Percentiles rank a stretch among this genome's conserved stretches.
phyloP scores from a whole-genome alignment of 441 rosid species.

The Lagerstroemia fauriei region DNA sequence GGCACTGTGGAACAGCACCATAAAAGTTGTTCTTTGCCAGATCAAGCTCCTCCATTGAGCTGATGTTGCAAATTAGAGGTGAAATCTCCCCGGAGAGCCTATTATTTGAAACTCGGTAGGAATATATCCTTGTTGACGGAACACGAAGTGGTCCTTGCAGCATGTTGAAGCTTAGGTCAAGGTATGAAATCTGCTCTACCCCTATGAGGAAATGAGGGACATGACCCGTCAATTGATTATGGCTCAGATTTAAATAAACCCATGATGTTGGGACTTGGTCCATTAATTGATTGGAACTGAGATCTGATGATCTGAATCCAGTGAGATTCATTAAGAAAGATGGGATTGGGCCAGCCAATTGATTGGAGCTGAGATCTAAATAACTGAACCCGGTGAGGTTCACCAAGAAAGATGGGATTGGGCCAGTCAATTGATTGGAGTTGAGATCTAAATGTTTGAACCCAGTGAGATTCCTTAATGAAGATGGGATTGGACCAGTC shows the following conservation, averaged over 20 bases:
- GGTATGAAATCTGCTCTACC: background rate
- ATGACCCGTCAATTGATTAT: constrained; percentile 9
- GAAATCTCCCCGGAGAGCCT: constrained; percentile 1
- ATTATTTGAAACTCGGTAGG: background rate
- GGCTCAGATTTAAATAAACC: background rate
- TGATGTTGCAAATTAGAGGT: background rate
- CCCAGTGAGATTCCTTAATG: background rate
- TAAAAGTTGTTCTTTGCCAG: background rate
- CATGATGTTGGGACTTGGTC: constrained; percentile 8
- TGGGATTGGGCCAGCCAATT: background rate
- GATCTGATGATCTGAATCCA: background rate
- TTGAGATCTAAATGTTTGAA: too few relatives aligned
- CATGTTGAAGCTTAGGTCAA: constrained; percentile 18
- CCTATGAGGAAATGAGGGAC: constrained; percentile 1
- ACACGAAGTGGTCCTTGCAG: constrained; percentile 20
- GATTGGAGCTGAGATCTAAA: background rate
- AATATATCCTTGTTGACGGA: background rate
- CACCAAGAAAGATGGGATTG: too few relatives aligned
- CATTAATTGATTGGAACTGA: background rate
- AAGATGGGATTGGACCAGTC: background rate
- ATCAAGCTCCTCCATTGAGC: background rate
- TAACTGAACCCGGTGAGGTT: background rate
- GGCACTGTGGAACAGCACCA: background rate
- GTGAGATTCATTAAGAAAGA: background rate
- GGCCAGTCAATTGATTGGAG: too few relatives aligned